Conservation (phyloP, 108 stramenopile species). For the Skeletonema grethae region DNA sequence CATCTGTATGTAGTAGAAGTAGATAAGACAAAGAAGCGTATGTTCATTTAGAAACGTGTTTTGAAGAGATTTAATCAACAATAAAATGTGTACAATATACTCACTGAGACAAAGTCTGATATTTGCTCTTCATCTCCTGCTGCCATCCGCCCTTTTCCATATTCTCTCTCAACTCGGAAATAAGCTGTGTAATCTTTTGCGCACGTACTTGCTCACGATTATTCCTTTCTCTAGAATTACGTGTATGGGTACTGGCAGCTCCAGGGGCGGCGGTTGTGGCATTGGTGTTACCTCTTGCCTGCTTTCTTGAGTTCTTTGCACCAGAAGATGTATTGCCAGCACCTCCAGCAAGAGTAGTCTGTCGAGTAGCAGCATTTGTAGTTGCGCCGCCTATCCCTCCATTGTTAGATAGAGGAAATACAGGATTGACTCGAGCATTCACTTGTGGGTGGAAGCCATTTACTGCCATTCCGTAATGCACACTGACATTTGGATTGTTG, state of each 20-base stretch:
- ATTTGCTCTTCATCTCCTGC: conserved; percentile 82
- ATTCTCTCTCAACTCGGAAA: conserved; percentile 63
- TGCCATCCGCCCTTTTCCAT: conserved; percentile 84
- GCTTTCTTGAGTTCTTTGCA: not conserved
- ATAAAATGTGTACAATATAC: conserved; percentile 16
- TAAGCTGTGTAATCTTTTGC: conserved; percentile 79
- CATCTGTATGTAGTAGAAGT: conserved; percentile 48
- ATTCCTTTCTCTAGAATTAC: conserved; percentile 51
- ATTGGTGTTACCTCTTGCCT: not conserved
- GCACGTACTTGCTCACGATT: conserved; percentile 77
- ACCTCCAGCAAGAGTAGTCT: conserved; percentile 3
- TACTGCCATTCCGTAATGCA: conserved; percentile 67
- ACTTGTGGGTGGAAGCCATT: conserved; percentile 81
- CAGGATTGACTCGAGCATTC: conserved; percentile 46
- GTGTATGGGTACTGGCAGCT: conserved; percentile 34
- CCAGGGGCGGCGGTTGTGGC: conserved; percentile 19
- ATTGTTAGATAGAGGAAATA: conserved; percentile 20
- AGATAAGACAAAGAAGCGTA: not conserved
- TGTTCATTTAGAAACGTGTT: not conserved
- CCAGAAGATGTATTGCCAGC: conserved; percentile 11
- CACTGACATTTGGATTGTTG: not conserved
- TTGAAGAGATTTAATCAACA: conserved; percentile 1
- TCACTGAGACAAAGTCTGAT: conserved; percentile 82
- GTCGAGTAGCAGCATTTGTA: conserved; percentile 5
- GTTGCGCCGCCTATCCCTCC: conserved; percentile 9